Base-by-base conservation (phyloP, 2,329 filamentous ascomycete genomes). In the Colletotrichum lindemuthianum region DNA sequence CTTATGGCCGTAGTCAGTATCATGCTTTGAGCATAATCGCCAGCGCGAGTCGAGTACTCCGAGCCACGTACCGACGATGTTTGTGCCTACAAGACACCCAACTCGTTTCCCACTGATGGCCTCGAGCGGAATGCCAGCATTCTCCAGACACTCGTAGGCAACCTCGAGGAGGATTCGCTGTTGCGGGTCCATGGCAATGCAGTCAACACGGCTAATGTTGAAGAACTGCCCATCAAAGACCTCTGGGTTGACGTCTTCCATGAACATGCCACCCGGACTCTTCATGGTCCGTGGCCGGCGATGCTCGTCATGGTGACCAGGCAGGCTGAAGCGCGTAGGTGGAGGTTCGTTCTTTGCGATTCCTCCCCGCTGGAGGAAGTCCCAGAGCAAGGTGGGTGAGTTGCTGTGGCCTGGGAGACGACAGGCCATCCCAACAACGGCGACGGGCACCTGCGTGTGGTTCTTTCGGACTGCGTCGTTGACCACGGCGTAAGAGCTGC, bases 121-220 rank as follows among this genome's bases (percentile, higher is more conserved):
- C 1, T 50, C 50, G 4, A 60, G 43, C 2, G 59, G 50, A 0
- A 60, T 9, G 1, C 55, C 53, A 2, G 37, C 58, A 33, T 67
- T 69, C 55, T 70, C 70, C 34, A 74, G 61, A 13, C 67, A 67
- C 57, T 74, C 72, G 50, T 69, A 76, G 1, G 65, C 66, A 8
- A 69, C 68, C 48, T 74, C 72, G 0, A 86, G 77, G 0, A 84
- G 73, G 12, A 84, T 73, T 16, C 83, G 73, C 64, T 84, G 81
- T 55, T 84, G 82, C 3, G 83, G 83, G 56, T 86, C 84, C 63
- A 85, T 81, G 3, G 83, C 81, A n/a, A 78, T 77, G 24, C 83
- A 82, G 58, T 85, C 83, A 24, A 81, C 78, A 0, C 81, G 76
- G 0, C 81, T 74, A 4, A 85, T 77, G 0, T 78, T 68, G 61